Conservation (phyloP, 441 rosid genomes). For the Croton setiger region DNA sequence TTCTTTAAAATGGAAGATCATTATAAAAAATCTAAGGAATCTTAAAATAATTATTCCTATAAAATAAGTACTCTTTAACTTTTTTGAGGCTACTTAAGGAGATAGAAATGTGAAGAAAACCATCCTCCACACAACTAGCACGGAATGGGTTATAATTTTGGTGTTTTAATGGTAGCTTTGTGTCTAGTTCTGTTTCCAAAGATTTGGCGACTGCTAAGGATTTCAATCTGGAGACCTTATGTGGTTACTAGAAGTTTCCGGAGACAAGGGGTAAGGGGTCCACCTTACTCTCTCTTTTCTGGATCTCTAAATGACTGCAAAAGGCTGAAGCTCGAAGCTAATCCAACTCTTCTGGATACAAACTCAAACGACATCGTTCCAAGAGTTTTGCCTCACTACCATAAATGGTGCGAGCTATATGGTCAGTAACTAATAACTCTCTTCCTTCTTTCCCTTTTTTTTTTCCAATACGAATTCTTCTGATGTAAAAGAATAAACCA, state of each 20-base stretch:
- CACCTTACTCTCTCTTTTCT: constrained; percentile 18
- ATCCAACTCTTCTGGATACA: constrained; percentile 16
- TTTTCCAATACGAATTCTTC: too few relatives aligned
- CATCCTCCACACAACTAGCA: too few relatives aligned
- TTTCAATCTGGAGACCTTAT: constrained; percentile 29
- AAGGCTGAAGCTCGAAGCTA: constrained; percentile 11
- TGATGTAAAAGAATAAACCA: too few relatives aligned
- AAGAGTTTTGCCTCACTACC: constrained; percentile 24
- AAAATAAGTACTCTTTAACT: too few relatives aligned
- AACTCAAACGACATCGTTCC: constrained; percentile 27
- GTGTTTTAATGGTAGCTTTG: neutral
- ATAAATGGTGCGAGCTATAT: constrained; percentile 22
- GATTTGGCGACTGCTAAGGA: constrained; percentile 9
- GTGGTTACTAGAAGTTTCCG: constrained; percentile 20
- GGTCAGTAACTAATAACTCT: constrained; percentile 19
- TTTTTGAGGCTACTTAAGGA: too few relatives aligned
- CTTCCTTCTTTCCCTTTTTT: too few relatives aligned
- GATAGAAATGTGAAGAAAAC: too few relatives aligned
- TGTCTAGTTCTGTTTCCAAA: constrained; percentile 7
- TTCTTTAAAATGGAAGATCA: too few relatives aligned
- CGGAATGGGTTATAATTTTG: neutral
- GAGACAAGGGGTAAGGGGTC: constrained; percentile 33
- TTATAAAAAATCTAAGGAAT: too few relatives aligned
- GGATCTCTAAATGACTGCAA: constrained; percentile 31
- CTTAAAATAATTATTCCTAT: too few relatives aligned